These are phyloP conservation scores for Rhodotorula kratochvilovae DNA, from an alignment of 768 basidiomycete genomes.

Conservation along the genomic window DNA sequence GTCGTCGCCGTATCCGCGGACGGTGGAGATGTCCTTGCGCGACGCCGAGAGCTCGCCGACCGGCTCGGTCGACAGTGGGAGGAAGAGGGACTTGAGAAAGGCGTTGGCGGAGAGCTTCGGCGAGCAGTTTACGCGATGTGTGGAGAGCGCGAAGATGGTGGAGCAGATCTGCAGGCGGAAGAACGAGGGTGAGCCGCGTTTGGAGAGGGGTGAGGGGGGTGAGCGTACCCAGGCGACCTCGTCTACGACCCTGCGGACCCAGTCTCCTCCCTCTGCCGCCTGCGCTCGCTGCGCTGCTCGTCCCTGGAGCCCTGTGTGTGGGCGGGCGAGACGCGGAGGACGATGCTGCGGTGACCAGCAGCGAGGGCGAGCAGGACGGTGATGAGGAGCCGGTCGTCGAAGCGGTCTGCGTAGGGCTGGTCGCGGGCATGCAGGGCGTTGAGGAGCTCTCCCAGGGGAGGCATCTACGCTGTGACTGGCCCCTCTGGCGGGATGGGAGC, in stretches of 20 bases:
- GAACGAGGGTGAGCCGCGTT: background rate
- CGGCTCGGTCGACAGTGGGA: background rate
- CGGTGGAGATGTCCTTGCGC: background rate
- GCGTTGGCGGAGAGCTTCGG: background rate
- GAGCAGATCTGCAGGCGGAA: constrained; percentile 1
- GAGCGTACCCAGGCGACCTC: constrained; percentile 5
- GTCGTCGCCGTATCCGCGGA: too few relatives aligned
- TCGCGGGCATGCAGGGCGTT: background rate
- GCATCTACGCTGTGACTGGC: background rate
- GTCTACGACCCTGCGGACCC: background rate
- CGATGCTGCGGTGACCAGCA: background rate
- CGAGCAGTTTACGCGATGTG: constrained; percentile 1
- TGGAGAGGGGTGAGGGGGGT: background rate
- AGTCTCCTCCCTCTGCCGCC: background rate
- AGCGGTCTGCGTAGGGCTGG: background rate
- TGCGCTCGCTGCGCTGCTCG: background rate
- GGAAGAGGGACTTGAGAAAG: constrained; percentile 12
- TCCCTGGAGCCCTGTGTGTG: too few relatives aligned
- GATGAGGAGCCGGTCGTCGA: constrained; percentile 5
- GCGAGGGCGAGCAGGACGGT: background rate
- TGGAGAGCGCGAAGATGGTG: background rate
- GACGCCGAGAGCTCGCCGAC: background rate
- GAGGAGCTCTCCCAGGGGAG: background rate
- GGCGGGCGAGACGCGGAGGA: background rate
- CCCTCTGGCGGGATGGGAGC: too few relatives aligned